Conservation (phyloP, 768 basidiomycete species). For the Pleurotus citrinopileatus region DNA sequence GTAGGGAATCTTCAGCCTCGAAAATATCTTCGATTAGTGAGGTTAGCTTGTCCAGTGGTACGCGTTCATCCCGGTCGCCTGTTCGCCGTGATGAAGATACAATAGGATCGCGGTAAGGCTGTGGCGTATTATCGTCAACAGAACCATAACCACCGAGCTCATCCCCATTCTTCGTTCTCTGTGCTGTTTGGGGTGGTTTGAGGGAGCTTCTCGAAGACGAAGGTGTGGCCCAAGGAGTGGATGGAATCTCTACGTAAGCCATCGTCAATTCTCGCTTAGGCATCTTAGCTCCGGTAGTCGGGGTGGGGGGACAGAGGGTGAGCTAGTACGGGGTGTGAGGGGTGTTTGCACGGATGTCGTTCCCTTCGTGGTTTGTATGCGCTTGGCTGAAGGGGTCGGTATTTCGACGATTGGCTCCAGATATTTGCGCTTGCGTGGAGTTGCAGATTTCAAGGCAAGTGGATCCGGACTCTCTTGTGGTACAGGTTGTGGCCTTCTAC, state of each 20-base stretch:
- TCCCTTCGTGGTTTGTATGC: slow-evolving; percentile 30
- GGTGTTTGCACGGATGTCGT: slow-evolving; percentile 22
- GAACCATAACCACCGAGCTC: slow-evolving; percentile 61
- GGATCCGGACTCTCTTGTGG: slow-evolving; percentile 55
- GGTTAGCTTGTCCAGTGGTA: slow-evolving; percentile 71
- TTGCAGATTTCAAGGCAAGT: slow-evolving; percentile 41
- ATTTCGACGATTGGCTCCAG: slow-evolving; percentile 43
- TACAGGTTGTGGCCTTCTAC: slow-evolving; percentile 16
- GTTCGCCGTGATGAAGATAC: slow-evolving; percentile 57
- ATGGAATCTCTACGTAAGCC: slow-evolving; percentile 45
- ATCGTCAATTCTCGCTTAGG: slow-evolving; percentile 35
- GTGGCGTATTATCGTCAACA: slow-evolving; percentile 34
- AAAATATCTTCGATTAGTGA: slow-evolving; percentile 83
- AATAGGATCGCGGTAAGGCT: slow-evolving; percentile 30
- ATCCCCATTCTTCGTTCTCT: slow-evolving; percentile 29
- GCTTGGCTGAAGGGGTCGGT: slow-evolving; percentile 64
- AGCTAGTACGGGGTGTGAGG: slow-evolving; percentile 20
- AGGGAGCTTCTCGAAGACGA: slow-evolving; percentile 31
- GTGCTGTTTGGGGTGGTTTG: slow-evolving; percentile 9
- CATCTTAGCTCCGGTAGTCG: slow-evolving; percentile 22
- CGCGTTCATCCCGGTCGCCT: slow-evolving; percentile 77
- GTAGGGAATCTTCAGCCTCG: slow-evolving; percentile 71
- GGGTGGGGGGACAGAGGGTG: slow-evolving; percentile 16
- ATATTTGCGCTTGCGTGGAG: slow-evolving; percentile 69
- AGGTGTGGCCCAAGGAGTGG: slow-evolving; percentile 45